A percentile compares a stretch with the other conserved stretches of the same genome.
Evolutionary conservation across 179 eudicot genomes (phyloP).

Genomic region (Spinacia oleracea): DNA sequence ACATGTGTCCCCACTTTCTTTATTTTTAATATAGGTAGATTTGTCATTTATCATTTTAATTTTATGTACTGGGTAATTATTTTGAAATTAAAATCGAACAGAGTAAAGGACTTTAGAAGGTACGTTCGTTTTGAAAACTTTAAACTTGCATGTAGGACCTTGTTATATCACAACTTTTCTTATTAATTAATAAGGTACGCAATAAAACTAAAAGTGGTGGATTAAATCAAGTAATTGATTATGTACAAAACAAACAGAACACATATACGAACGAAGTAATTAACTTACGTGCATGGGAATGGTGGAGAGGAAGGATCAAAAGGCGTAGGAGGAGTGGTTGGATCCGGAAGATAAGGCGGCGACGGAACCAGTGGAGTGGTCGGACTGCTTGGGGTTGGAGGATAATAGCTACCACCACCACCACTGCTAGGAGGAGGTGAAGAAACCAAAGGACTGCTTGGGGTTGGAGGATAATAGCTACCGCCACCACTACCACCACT

Average conservation of each 20-base stretch:
- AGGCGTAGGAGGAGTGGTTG: slow-evolving; percentile 15
- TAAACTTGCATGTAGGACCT: no score
- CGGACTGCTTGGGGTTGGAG: slow-evolving; percentile 38
- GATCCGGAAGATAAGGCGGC: slow-evolving; percentile 39
- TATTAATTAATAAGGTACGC: no score
- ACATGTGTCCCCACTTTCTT: no score
- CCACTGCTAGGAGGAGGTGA: slow-evolving; percentile 25
- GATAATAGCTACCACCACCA: background rate
- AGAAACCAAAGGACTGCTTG: slow-evolving; percentile 29
- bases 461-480: slow-evolving; percentile 31
- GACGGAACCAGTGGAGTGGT: slow-evolving; percentile 36
- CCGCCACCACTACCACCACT: slow-evolving; percentile 3
- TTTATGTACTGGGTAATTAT: no score
- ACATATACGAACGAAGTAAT: background rate
- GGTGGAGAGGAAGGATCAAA: slow-evolving; percentile 76
- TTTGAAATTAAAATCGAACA: no score
- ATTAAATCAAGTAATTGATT: no score
- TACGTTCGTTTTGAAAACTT: no score
- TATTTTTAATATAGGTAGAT: no score
- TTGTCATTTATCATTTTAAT: no score
- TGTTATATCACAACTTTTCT: no score
- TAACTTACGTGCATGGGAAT: slow-evolving; percentile 81
- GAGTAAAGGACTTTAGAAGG: no score
- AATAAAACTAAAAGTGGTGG: no score
- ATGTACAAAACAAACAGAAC: background rate